Percentiles rank a stretch among this genome's conserved stretches.
phyloP scores from a whole-genome alignment of 441 rosid genomes.

The Eugenia klotzschiana region DNA sequence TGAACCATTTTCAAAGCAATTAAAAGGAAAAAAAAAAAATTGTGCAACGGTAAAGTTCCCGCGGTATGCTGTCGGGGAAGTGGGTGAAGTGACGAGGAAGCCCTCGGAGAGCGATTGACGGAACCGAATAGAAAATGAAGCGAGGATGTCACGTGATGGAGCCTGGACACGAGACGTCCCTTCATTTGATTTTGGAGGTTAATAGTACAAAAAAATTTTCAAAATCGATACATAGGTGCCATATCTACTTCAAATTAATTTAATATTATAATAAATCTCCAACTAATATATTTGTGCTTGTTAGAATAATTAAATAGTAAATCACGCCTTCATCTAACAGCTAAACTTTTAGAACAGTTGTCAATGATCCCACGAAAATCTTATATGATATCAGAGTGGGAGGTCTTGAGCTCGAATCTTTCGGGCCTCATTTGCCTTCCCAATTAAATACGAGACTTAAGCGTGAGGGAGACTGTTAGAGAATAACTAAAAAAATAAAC shows the following conservation, averaged over 20 bases:
- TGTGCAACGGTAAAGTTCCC: background rate
- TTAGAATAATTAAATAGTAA: too few species aligned
- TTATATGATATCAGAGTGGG: too few species aligned
- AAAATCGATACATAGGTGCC: rapidly evolving
- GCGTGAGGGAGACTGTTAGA: too few species aligned
- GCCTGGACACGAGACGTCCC: background rate
- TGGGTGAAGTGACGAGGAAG: background rate
- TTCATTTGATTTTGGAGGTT: background rate
- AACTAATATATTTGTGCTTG: rapidly evolving
- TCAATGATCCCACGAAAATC: too few species aligned
- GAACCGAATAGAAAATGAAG: background rate
- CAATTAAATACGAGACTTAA: too few species aligned
- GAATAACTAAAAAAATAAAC: too few species aligned
- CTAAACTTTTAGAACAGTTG: too few species aligned
- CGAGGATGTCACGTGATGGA: background rate
- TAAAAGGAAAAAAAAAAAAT: background rate
- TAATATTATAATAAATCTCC: background rate
- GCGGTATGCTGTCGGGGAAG: background rate
- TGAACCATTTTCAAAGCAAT: background rate
- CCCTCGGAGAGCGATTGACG: background rate
- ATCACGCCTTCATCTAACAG: too few species aligned
- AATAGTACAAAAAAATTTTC: background rate
- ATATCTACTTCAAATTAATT: background rate
- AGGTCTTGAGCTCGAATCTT: too few species aligned
- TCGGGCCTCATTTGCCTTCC: too few species aligned